Evolutionary conservation across 345 rosid genomes (phyloP), one percentile per base, ranked within the genome.

Genomic region (Eucalyptus pauciflora): DNA sequence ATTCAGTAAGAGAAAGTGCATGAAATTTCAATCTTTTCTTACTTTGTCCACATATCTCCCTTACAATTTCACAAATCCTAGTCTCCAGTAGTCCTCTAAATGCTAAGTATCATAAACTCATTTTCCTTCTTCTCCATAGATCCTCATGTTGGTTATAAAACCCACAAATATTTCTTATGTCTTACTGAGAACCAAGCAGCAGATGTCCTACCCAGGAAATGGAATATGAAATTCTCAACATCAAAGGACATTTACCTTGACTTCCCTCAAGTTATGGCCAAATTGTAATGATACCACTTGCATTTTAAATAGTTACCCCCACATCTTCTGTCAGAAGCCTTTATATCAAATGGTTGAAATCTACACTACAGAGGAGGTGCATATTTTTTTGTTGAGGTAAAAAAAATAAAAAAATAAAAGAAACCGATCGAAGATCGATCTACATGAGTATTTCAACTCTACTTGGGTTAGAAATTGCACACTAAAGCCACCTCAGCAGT

Each of bases 341-440:
- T 41, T 76, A 41, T 0, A 20, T 76, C 5, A 0, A 18, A 45
- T 10, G 43, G 83, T 76, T 41, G 29, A 41, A 5, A 41, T 41
- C 85, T 76, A 41, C 7, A 71, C 27, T 76, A 10, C 25, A 71
- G 45, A 33, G 45, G 45, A 33, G 80, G 24, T 67, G 13, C 45
- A 16, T 33, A 7, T 69, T 31, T 33, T 16, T 69, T 33, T n/a
- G 24, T 69, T 22, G 45, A 33, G 10, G 13, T 31, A 8, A 33
- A 64, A 17, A 4, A n/a, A 29, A 62, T n/a, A 18, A 69, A 0
- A 69, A 69, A 69, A 13, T 17, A 15, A 17, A 69, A 17, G 80
- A 69, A 33, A 69, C 45, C 4, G 1, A 69, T 9, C 2, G 4
- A 69, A 33, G 24, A 69, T 69, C 12, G 1, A 69, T 69, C 25